Base-by-base conservation (phyloP, 441 rosid genomes). In the Pelargonium citronellum region DNA sequence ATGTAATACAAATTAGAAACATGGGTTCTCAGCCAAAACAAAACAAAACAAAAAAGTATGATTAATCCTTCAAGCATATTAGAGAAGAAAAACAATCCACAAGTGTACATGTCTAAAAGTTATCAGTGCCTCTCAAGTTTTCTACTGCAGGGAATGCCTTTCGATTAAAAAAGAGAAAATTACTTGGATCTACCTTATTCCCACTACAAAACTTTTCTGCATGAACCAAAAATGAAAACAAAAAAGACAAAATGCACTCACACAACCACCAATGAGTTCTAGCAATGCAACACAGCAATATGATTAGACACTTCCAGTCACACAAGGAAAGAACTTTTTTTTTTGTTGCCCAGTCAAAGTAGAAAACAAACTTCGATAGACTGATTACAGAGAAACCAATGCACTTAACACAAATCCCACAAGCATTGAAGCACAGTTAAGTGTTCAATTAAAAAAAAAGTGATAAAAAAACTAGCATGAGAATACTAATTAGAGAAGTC, bases 401-500 rank as follows among this genome's bases (percentile, higher is more conserved):
- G 49, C 49, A 44, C 49, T 24, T 24, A 12, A 44, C 8, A 44
- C 49, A 44, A 44, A 44, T 12, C 12, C 12, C 12, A 44, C 49
- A 44, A 44, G 27, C 27, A 24, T 2, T 24, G 27, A 24, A 24
- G 27, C 27, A 44, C 12, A 44, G 49, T 12, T 5, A 44, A 7
- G 49, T 44, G 12, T 44, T 44, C 49, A 5, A 5, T 7, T 9
- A 44, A 44, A 44, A 44, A 12, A 12, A 1, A 44, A 44, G 7
- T 1, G 7, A 5, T 44, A n/a, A n/a, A n/a, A n/a, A n/a, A n/a
- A n/a, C n/a, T n/a, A n/a, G n/a, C n/a, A 22, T 22, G 51, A 46
- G 51, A 46, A 46, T 9, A 46, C 61, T 20, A 7, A 34, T 64
- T 11, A 68, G 57, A 76, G 13, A 67, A 69, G 64, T 67, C 87